Percentiles rank a stretch among this genome's conserved stretches.
Evolutionary conservation across 2,329 filamentous ascomycete species (phyloP).

Genomic region (Didymellaceae sp.): DNA sequence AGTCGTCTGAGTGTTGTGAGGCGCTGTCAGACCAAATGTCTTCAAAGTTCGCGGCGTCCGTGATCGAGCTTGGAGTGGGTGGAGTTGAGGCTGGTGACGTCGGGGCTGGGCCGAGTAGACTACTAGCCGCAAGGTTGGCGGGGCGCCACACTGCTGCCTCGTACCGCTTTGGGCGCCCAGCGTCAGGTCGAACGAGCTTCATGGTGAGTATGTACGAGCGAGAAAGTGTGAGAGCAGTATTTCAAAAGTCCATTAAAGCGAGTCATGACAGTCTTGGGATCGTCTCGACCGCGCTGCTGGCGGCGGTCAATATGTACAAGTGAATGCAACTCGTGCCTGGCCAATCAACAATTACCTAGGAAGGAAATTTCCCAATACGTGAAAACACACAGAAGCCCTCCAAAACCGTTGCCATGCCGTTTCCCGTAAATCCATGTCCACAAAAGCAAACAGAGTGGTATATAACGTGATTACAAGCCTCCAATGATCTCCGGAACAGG

Average conservation of each 20-base stretch:
- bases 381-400: conserved; percentile 3
- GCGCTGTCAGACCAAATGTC: conserved; percentile 4
- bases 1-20: conserved; percentile 5
- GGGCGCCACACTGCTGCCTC: conserved; percentile 5
- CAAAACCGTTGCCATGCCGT: conserved; percentile 2
- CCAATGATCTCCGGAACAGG: conserved; percentile 13
- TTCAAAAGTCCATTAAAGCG: conserved; percentile 5
- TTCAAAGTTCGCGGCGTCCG: conserved; percentile 5
- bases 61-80: conserved; percentile 4
- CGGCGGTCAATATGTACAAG: conserved; percentile 14
- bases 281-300: background rate
- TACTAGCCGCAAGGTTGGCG: background rate
- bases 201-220: background rate
- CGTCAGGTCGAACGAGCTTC: background rate
- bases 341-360: conserved; percentile 7
- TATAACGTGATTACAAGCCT: conserved; percentile 13
- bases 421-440: background rate
- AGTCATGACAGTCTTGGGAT: conserved; percentile 2
- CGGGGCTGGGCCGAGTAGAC: background rate
- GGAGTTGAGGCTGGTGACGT: conserved; percentile 16
- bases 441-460: conserved; percentile 7
- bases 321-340: conserved; percentile 10
- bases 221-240: background rate
- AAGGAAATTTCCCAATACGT: background rate
- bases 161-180: background rate